These are phyloP conservation scores for Globisporangium middletonii DNA, from an alignment of 352 stramenopile species.

Conservation along the genomic window DNA sequence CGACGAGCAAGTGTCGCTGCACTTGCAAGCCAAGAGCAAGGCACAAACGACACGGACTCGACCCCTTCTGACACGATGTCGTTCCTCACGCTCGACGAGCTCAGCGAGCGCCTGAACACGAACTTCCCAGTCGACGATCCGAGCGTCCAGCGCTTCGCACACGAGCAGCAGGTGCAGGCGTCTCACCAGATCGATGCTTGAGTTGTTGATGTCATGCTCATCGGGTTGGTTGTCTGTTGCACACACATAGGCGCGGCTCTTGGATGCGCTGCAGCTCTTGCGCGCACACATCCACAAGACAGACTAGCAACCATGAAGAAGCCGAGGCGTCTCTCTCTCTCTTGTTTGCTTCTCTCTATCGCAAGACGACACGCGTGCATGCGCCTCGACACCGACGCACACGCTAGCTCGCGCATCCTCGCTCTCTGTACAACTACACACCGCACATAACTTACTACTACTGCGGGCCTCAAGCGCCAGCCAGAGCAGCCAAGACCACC, in stretches of 20 bases:
- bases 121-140: constrained; percentile 23
- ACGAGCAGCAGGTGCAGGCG: constrained; percentile 17
- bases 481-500: no score
- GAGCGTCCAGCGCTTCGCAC: constrained; percentile 20
- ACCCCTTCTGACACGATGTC: not conserved
- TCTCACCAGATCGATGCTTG: not conserved
- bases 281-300: not conserved
- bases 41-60: not conserved
- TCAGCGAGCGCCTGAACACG: constrained; percentile 21
- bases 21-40: not conserved
- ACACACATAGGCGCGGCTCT: constrained; percentile 7
- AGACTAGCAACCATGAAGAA: not conserved
- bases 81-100: constrained; percentile 26
- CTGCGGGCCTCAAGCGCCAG: no score
- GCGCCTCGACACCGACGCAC: no score
- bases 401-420: not conserved
- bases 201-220: not conserved
- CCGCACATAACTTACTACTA: no score
- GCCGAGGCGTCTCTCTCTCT: no score
- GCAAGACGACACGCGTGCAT: no score
- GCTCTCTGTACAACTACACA: no score
- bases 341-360: not conserved
- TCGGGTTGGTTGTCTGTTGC: not conserved
- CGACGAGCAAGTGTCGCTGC: not conserved
- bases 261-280: not conserved